A percentile compares a stretch with the other conserved stretches of the same genome.
phyloP scores from a whole-genome alignment of 1,139 yeast genomes.

The Saccharomycopsis hybrid region DNA sequence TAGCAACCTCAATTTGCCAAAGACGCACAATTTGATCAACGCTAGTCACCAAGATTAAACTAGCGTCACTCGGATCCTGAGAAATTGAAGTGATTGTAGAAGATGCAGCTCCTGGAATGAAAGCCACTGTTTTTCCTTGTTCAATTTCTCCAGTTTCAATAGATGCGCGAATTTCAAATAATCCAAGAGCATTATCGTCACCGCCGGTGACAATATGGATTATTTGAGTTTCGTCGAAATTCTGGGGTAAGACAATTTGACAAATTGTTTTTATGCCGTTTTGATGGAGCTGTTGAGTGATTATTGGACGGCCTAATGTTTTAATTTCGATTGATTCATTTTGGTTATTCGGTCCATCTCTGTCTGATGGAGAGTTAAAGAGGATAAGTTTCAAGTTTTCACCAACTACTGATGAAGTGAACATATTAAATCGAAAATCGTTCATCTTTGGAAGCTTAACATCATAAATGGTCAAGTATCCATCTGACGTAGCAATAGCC shows the following conservation, averaged over 20 bases:
- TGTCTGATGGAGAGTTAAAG: too few relatives aligned
- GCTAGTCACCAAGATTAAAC: constrained; percentile 46
- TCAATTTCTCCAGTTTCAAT: constrained; percentile 14
- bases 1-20: constrained; percentile 41
- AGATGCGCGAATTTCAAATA: constrained; percentile 34
- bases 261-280: constrained; percentile 65
- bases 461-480: constrained; percentile 49
- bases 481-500: constrained; percentile 75
- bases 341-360: neutral
- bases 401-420: neutral
- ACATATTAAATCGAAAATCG: too few relatives aligned
- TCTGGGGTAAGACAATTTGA: neutral
- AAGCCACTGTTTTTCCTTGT: constrained; percentile 23
- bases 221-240: constrained; percentile 22
- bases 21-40: constrained; percentile 73
- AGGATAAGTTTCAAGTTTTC: constrained; percentile 11
- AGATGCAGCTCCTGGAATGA: constrained; percentile 61
- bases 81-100: constrained; percentile 75
- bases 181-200: constrained; percentile 74
- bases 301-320: constrained; percentile 22
- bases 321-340: neutral
- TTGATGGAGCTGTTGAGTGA: constrained; percentile 63
- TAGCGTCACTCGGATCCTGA: constrained; percentile 25
- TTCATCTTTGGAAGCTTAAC: neutral
- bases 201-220: constrained; percentile 68